phyloP scores from a whole-genome alignment of 2,329 filamentous ascomycete species.

The Fusarium luffae region DNA sequence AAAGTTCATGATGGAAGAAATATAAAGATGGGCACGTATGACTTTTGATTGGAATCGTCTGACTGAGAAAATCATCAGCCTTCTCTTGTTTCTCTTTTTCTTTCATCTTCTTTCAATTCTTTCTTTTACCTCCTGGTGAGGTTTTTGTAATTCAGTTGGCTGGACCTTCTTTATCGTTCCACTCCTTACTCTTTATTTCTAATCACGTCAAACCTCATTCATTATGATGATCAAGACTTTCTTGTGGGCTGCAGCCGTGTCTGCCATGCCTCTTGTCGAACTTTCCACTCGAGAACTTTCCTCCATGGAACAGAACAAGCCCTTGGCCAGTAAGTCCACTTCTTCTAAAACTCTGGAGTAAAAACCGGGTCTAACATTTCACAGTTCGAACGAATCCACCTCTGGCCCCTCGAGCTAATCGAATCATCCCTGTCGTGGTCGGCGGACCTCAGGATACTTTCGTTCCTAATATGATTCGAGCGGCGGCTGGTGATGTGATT shows the following conservation, averaged over 20 bases:
- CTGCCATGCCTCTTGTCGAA: constrained; percentile 26
- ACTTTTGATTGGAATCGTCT: neutral
- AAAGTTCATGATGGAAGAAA: neutral
- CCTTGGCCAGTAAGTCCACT: constrained; percentile 18
- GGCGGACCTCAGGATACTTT: constrained; percentile 53
- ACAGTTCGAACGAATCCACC: constrained; percentile 43
- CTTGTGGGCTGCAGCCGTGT: constrained; percentile 1
- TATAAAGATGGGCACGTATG: constrained; percentile 11
- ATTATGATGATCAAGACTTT: constrained; percentile 9
- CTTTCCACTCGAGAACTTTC: constrained; percentile 9
- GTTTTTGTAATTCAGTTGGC: constrained; percentile 1
- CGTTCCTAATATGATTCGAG: constrained; percentile 51
- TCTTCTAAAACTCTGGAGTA: neutral
- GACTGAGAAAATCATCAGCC: neutral
- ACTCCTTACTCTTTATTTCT: neutral
- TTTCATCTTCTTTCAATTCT: neutral
- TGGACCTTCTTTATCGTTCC: constrained; percentile 1
- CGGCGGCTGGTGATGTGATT: constrained; percentile 52
- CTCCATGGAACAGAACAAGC: neutral
- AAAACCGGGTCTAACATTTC: neutral
- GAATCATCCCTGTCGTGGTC: constrained; percentile 50
- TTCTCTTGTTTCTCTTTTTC: neutral
- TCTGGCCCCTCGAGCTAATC: constrained; percentile 28
- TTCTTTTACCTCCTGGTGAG: constrained; percentile 22
- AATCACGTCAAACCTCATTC: neutral